Percentiles rank a stretch among this genome's conserved stretches.
Evolutionary conservation across 768 basidiomycete species (phyloP).

Genomic region (Baorangia bicolor): DNA sequence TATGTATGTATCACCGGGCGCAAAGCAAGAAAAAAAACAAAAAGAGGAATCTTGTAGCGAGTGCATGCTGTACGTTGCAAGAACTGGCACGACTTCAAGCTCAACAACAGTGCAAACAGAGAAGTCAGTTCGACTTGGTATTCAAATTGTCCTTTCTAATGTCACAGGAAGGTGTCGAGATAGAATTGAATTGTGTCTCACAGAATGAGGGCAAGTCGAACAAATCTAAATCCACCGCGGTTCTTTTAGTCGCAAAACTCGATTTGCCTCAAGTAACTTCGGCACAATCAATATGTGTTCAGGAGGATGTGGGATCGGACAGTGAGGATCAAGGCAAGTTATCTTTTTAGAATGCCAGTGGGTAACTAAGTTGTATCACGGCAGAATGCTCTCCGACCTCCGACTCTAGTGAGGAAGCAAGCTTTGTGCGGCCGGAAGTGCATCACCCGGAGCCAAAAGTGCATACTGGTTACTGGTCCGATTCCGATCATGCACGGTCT

Average conservation of each 20-base stretch:
- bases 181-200: no score
- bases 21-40: slow-evolving; percentile 63
- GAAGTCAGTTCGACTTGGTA: slow-evolving; percentile 37
- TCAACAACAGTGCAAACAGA: no score
- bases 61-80: slow-evolving; percentile 46
- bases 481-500: slow-evolving; percentile 14
- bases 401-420: slow-evolving; percentile 2
- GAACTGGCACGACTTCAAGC: slow-evolving; percentile 53
- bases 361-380: not conserved
- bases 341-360: not conserved
- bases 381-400: slow-evolving; percentile 10
- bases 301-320: not conserved
- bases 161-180: slow-evolving; percentile 37
- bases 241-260: slow-evolving; percentile 18
- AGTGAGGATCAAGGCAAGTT: no score
- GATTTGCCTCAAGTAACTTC: slow-evolving; percentile 11
- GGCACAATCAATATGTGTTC: no score
- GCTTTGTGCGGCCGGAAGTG: slow-evolving; percentile 11
- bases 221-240: slow-evolving; percentile 8
- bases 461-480: slow-evolving; percentile 20
- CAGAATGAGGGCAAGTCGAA: slow-evolving; percentile 5
- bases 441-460: slow-evolving; percentile 8
- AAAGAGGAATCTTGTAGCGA: slow-evolving; percentile 55
- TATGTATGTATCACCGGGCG: slow-evolving; percentile 58
- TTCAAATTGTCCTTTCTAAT: slow-evolving; percentile 6